Conservation (phyloP, 768 basidiomycete genomes). For the Pleurotus pulmonarius region DNA sequence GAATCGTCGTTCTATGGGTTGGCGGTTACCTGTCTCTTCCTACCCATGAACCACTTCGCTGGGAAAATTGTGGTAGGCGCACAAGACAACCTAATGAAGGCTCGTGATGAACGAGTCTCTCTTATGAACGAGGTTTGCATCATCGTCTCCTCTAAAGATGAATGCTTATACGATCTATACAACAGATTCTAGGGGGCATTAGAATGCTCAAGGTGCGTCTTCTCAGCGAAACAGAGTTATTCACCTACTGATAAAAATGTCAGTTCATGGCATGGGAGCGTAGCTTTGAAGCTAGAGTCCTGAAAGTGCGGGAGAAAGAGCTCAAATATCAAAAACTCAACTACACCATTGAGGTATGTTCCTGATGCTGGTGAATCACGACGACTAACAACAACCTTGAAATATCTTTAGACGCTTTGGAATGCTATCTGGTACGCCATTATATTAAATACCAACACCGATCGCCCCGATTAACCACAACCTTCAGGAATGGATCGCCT, state of each 20-base stretch:
- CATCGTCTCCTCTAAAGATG: neutral
- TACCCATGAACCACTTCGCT: constrained; percentile 81
- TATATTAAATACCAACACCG: too few relatives aligned
- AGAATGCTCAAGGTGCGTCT: constrained; percentile 74
- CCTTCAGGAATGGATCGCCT: constrained; percentile 34
- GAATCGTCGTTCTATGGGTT: constrained; percentile 78
- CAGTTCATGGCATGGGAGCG: constrained; percentile 95
- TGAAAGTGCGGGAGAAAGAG: constrained; percentile 75
- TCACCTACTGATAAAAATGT: neutral
- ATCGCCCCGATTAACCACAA: neutral
- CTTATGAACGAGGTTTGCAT: constrained; percentile 74
- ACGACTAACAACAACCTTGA: too few relatives aligned
- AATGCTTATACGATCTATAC: neutral
- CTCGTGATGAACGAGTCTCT: constrained; percentile 84
- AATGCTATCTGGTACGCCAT: constrained; percentile 41
- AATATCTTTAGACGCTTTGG: constrained; percentile 33
- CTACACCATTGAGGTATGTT: constrained; percentile 74
- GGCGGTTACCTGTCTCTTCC: constrained; percentile 64
- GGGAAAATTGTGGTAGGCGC: constrained; percentile 71
- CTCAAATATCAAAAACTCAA: constrained; percentile 82
- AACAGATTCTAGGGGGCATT: constrained; percentile 79
- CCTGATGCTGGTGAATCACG: too few relatives aligned
- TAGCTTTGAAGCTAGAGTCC: constrained; percentile 74
- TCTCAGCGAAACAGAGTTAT: neutral
- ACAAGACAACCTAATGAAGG: constrained; percentile 88